A percentile compares a stretch with the other conserved stretches of the same genome.
phyloP scores from a whole-genome alignment of 192 early-diverging fungal species.

The Podila minutissima region DNA sequence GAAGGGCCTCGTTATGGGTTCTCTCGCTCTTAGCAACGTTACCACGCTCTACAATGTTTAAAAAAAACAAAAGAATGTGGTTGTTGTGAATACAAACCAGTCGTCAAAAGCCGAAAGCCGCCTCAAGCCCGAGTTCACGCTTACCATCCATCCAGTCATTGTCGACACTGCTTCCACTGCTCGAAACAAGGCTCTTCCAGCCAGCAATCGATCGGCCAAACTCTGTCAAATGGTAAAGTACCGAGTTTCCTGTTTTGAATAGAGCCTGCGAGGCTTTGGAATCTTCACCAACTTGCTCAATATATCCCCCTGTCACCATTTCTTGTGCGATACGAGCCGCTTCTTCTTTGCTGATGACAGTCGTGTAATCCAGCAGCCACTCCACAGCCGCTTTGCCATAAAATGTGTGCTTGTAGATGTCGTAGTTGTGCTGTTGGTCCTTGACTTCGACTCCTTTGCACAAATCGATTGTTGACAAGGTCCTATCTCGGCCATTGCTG shows the following conservation, averaged over 20 bases:
- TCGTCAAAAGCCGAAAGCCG: too few relatives aligned
- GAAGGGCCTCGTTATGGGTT: not conserved
- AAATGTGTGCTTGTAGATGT: constrained; percentile 54
- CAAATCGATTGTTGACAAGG: constrained; percentile 24
- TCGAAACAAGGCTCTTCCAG: constrained; percentile 34
- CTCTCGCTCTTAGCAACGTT: not conserved
- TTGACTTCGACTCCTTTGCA: constrained; percentile 56
- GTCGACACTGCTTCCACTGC: constrained; percentile 14
- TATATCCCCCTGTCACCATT: constrained; percentile 55
- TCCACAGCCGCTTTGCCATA: constrained; percentile 56
- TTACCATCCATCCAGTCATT: constrained; percentile 48
- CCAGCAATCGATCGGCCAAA: constrained; percentile 46
- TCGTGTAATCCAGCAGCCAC: constrained; percentile 62
- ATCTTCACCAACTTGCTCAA: constrained; percentile 52
- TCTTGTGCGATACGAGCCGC: constrained; percentile 54
- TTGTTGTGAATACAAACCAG: too few relatives aligned
- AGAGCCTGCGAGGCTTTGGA: constrained; percentile 7
- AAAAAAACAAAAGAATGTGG: not conserved
- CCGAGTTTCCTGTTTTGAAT: constrained; percentile 32
- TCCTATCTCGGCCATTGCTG: constrained; percentile 12
- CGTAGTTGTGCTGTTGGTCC: constrained; percentile 48
- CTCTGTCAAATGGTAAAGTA: constrained; percentile 46
- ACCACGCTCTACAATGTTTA: not conserved
- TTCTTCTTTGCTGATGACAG: constrained; percentile 59
- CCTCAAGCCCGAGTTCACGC: not conserved